Conservation (phyloP, 495 filamentous ascomycete genomes). For the Evernia prunastri region DNA sequence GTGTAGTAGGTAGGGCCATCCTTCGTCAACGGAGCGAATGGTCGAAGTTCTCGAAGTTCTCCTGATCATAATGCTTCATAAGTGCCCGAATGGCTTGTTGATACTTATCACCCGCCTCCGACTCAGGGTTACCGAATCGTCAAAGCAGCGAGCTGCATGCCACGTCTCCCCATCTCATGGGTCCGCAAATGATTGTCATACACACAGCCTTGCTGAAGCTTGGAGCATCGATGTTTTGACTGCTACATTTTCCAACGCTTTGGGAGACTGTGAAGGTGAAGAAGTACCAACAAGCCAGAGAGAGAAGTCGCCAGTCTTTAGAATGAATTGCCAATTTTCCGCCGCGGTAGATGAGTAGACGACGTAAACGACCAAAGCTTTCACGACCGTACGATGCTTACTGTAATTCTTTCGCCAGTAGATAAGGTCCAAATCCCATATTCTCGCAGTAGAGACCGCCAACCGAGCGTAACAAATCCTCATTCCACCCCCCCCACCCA, state of each 20-base stretch:
- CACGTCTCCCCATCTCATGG: not conserved
- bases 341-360: not conserved
- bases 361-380: not conserved
- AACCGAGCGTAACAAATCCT: not conserved
- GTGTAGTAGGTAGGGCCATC: not conserved
- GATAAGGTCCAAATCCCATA: not conserved
- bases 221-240: not conserved
- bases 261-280: not conserved
- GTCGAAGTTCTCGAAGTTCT: not conserved
- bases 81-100: not conserved
- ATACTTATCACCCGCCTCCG: not conserved
- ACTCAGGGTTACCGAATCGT: not conserved
- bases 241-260: not conserved
- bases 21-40: not conserved
- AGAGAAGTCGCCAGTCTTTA: not conserved
- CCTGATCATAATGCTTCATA: not conserved
- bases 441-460: not conserved
- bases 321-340: not conserved
- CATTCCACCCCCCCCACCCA: no score
- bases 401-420: not conserved
- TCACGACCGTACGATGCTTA: not conserved
- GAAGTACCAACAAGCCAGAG: not conserved
- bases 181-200: not conserved
- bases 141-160: slow-evolving; percentile 1
- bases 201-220: not conserved